Evolutionary conservation across 345 rosid species (phyloP), one percentile per base, ranked within the genome.

Genomic region (Linum usitatissimum): DNA sequence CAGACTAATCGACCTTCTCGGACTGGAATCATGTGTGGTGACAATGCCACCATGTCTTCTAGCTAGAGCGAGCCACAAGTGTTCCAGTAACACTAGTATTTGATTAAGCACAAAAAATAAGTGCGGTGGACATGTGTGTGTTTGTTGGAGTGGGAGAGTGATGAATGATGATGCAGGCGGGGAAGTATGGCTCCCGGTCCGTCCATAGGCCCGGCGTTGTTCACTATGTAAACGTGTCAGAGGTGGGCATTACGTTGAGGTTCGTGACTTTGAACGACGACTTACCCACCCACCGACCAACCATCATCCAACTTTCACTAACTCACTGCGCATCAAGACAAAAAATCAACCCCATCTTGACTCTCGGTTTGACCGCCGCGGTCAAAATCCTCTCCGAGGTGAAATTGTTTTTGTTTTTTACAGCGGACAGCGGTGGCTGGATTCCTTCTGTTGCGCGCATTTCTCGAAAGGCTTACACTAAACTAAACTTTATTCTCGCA

Each of bases 241-340:
- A 14, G 9, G 28, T 2, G 1, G 39, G 10, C 34, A 12, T 15
- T 49, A 34, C 57, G 53, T 76, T 20, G 66, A 30, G 6, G 66
- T 71, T 67, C 73, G 69, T 42, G 72, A 66, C 59, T 76, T 76
- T 69, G 78, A 75, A 69, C 64, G 63, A 30, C 40, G 64, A 65
- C 74, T 30, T 60, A 9, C 14, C 10, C 17, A 9, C 51, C 51
- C 17, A 45, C 48, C 51, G 51, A 45, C 51, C 51, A 3, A 45
- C 51, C 51, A 4, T 7, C 38, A 45, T 13, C 15, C 15, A 15
- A 40, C 48, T 12, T 12, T 15, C 15, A 45, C 17, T 15, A 7
- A 10, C 51, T 15, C 8, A 45, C 13, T 10, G 4, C 51, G 51
- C 51, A 6, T 13, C 51, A 45, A 45, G 51, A 45, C 51, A 45